Evolutionary conservation across 495 filamentous ascomycete species (phyloP), one percentile per base, ranked within the genome.

Genomic region (Penicillium daleae): DNA sequence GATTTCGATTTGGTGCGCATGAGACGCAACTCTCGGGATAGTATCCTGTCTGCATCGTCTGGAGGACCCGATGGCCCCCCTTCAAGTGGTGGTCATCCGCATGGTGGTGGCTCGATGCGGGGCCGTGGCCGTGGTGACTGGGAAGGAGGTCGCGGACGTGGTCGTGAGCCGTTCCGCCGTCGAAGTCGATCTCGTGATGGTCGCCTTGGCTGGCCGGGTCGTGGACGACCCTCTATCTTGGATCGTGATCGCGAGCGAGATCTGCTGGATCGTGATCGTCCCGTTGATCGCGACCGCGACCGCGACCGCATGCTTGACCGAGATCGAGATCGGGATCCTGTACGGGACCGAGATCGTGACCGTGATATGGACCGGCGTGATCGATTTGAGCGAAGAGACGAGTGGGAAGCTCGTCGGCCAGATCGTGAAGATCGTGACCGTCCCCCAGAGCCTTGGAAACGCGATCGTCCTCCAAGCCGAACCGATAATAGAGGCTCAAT

Each of bases 171-270:
- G 2, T 81, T 82, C 66, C 75, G 82, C 52, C 78, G 80, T 39
- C 83, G 90, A 51, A 90, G 89, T 68, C 83, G 88, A 32, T 92
- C 90, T 37, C 86, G 89, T 49, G 89, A 92, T 66, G 80, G 83
- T 32, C 49, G 49, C 27, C 15, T 52, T 6, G 29, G 29, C 22
- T 84, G 89, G 53, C 84, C 81, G 63, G 80, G 82, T 49, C 75
- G 78, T 17, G 75, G 74, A 29, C 66, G 76, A 44, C 75, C 80
- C 48, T 72, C 76, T n/a, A 48, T 72, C n/a, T 70, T 80, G 21
- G 81, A 83, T 22, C 71, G 79, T 53, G 70, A 71, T 8, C 56
- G 70, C 19, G 77, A 79, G 31, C 67, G 71, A 29, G 61, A 84
- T 76, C 35, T 70, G 12, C 53, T 65, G 27, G 73, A 71, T 21